These are phyloP conservation scores for Exophiala calicioides DNA, from an alignment of 2,329 filamentous ascomycete genomes.

Conservation along the genomic window DNA sequence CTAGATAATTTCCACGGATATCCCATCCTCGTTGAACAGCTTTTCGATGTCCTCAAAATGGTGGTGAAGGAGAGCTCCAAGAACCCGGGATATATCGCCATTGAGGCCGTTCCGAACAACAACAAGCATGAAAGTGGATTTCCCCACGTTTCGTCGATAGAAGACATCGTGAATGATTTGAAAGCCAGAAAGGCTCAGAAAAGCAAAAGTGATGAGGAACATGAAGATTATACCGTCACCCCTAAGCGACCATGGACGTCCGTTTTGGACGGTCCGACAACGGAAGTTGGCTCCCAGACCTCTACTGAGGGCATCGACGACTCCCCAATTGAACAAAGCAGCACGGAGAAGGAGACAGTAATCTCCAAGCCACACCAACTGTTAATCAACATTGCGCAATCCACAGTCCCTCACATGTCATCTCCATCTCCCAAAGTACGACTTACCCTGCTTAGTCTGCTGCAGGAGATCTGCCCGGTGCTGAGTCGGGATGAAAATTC, in stretches of 20 bases:
- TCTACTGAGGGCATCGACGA: constrained; percentile 2
- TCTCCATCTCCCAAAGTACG: constrained; percentile 78
- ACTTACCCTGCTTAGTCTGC: constrained; percentile 73
- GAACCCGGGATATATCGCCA: constrained; percentile 49
- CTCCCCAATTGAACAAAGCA: constrained; percentile 1
- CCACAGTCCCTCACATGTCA: constrained; percentile 88
- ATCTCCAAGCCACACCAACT: constrained; percentile 76
- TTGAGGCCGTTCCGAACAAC: constrained; percentile 37
- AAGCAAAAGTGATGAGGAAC: constrained; percentile 31
- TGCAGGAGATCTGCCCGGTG: constrained; percentile 70
- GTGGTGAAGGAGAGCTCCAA: constrained; percentile 80
- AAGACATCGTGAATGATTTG: constrained; percentile 39
- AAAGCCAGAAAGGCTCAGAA: constrained; percentile 37
- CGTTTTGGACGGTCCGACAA: constrained; percentile 24
- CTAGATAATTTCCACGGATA: constrained; percentile 97
- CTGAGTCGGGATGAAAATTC: constrained; percentile 75
- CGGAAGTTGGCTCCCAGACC: constrained; percentile 23
- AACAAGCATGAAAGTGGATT: constrained; percentile 36
- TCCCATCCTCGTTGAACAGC: constrained; percentile 74
- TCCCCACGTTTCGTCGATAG: constrained; percentile 35
- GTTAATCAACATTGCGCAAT: constrained; percentile 74
- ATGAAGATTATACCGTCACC: constrained; percentile 20
- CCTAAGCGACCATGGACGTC: constrained; percentile 35
- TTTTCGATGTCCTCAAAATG: constrained; percentile 80
- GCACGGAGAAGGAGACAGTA: constrained; percentile 41